Base-by-base conservation (phyloP, 2,329 filamentous ascomycete genomes). In the Sclerotinia borealis region DNA sequence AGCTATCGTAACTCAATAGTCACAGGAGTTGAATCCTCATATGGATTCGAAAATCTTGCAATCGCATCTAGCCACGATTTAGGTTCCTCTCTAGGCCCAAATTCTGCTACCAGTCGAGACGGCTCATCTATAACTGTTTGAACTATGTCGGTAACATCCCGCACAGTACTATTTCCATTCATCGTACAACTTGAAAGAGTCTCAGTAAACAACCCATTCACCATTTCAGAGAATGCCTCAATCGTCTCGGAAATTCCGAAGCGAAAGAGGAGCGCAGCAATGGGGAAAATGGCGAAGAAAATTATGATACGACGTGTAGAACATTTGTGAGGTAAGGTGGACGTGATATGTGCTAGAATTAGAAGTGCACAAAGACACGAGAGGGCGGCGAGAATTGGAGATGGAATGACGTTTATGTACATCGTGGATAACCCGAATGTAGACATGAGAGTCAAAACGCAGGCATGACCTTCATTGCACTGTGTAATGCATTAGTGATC, bases 401-500 rank as follows among this genome's bases (percentile, higher is more conserved):
- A 62, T 19, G 50, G 3, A 25, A 62, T 9, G 9, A 31, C 3
- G 19, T 15, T 25, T 37, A 49, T 62, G 50, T 62, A 56, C 47
- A 58, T 56, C 22, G 50, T 62, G 17, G 31, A 56, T 4, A 62
- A 51, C 13, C 60, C 60, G 47, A 58, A 62, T 15, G 60, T 62
- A 4, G 50, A 48, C 50, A 62, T 31, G 17, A 62, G 41, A n/a
- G 50, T 49, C 25, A 62, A 49, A 25, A 31, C 58, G n/a, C 60
- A 58, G 25, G 22, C 50, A 15, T 62, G 41, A 13, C 60, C 60
- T 31, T 55, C 60, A 19, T 62, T 58, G 41, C 60, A 62, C 60
- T 62, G 25, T 15, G 9, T 19, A 2, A 25, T 15, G n/a, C 25
- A 29, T 56, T 48, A 58, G 45, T 41, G 15, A 7, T 19, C n/a